Conservation (phyloP, 148 eudicot species). For the Drosera capensis region DNA sequence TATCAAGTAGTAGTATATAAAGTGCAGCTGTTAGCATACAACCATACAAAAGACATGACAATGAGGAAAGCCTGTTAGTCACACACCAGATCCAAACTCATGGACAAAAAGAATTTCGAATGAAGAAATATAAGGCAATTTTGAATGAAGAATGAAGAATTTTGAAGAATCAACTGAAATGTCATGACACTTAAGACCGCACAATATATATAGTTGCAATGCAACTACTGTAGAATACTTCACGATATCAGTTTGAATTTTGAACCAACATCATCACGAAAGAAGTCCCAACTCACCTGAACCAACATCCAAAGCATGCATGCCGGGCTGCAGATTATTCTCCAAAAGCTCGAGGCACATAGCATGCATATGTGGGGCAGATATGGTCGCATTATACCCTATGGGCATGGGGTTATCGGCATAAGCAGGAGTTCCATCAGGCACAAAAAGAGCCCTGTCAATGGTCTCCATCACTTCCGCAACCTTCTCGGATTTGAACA, state of each 20-base stretch:
- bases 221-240: no score
- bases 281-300: conserved; percentile 82
- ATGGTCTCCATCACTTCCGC: conserved; percentile 74
- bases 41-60: no score
- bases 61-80: no score
- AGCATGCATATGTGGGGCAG: conserved; percentile 99
- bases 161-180: no score
- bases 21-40: no score
- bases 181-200: no score
- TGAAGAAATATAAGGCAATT: no score
- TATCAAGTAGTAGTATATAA: no score
- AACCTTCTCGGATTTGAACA: conserved; percentile 52
- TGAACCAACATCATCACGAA: neutral
- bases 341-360: conserved; percentile 76
- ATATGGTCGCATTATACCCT: conserved; percentile 83
- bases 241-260: no score
- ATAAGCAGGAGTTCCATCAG: conserved; percentile 55
- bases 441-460: conserved; percentile 88
- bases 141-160: no score
- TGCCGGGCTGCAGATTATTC: conserved; percentile 74
- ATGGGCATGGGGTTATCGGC: conserved; percentile 77
- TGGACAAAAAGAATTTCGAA: neutral
- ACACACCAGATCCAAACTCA: neutral
- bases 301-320: conserved; percentile 92
- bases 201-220: no score